Base-by-base conservation (phyloP, 176 grass and related monocot genomes). In the Carex cristatella region DNA sequence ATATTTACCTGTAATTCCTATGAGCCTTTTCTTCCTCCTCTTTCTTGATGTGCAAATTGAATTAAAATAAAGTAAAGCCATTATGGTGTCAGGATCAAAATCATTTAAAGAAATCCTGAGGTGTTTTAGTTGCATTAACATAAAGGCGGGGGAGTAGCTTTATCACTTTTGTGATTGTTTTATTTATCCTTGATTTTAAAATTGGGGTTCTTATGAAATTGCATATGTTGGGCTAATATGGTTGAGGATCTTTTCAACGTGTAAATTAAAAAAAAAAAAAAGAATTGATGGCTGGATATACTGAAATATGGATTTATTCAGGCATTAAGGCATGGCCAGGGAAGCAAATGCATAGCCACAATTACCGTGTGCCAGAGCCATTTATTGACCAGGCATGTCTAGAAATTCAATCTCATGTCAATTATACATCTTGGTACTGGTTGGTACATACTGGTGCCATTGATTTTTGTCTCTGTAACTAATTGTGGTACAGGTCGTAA, bases 301-400 rank as follows among this genome's bases (percentile, higher is more conserved):
- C 55, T 62, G 44, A 51, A 40, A 33, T 66, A n/a, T 55, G 48
- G 65, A 3, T 87, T 30, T 79, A 18, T 86, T 18, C 63, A 90
- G 88, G 85, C 4, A 74, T 87, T 30, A 81, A 87, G 42, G 56
- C 14, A 13, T 93, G 91, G 91, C 88, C 51, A 15, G 86, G 91
- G 58, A 93, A 88, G 75, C 86, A 93, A 78, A 53, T 87, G 54
- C 91, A 93, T 69, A 93, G 91, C 81, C 91, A 88, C 68, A 93
- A 59, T 69, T 93, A 90, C 85, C 91, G 88, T 69, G 61, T 88
- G 37, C 88, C 91, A 0, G 84, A 93, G 57, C 84, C 69, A 65
- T 93, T 93, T 32, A 55, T 60, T 55, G 66, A 73, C 12, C 81
- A 83, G 81, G 86, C 71, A 68, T 61, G 65, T 59, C 69, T 83